Evolutionary conservation across 768 basidiomycete species (phyloP), one percentile per base, ranked within the genome.

Genomic region (Phanerodontia chrysosporium): DNA sequence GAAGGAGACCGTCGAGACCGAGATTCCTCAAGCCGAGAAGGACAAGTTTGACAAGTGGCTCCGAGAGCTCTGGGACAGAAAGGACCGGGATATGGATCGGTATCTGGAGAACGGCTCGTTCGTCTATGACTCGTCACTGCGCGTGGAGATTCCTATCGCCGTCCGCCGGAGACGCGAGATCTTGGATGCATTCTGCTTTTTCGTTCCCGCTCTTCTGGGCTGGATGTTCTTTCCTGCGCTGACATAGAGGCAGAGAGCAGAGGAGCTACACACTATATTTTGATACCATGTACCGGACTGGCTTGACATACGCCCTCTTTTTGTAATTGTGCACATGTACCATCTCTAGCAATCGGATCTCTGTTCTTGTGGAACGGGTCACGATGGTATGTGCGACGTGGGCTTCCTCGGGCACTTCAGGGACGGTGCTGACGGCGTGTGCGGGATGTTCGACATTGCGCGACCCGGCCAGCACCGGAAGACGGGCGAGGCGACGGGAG

Each of bases 11-110:
- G 62, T 63, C 45, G 69, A 65, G 58, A 60, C 64, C n/a, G 69
- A 68, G 53, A 72, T 68, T 7, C 68, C 67, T 21, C 68, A 72
- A 54, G 64, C 61, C 4, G 73, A 79, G 44, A 71, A 68, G 35
- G 69, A 71, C 24, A 57, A 62, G 25, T 99, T 99, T 68, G 93
- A 95, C 64, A 48, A 73, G 13, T 99, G 97, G 97, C 74, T 98
- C 55, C 74, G 89, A 62, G 75, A 80, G 44, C 69, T 91, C 56
- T 99, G 96, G 95, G 72, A 74, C 42, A 85, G 87, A 67, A 98
- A 99, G 74, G 97, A 99, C 71, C 73, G 75, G 49, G 76, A 84
- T 53, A 84, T 98, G 70, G 81, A 82, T n/a, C 72, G 68, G 49
- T 96, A 87, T 70, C 79, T 83, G 53, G 75, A 80, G 46, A 76